Evolutionary conservation across 495 filamentous ascomycete genomes (phyloP).

Genomic region (Podospora australis): DNA sequence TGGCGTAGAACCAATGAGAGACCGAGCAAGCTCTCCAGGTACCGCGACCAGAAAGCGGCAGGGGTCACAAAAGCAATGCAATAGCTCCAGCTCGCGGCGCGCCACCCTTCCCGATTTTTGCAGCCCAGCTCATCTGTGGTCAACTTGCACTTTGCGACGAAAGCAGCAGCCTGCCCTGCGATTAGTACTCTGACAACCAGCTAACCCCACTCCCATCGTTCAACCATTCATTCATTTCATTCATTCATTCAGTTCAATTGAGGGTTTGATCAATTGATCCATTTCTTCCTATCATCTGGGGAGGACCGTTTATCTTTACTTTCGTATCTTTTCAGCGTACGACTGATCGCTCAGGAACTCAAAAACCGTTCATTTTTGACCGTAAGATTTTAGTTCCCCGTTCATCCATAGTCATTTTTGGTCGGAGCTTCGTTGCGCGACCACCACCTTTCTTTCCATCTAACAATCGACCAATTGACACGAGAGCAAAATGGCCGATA

Average conservation of each 20-base stretch:
- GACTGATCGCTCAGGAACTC: too few relatives aligned
- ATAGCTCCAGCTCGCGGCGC: not conserved
- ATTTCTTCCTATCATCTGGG: not conserved
- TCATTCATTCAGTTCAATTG: not conserved
- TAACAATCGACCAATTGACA: too few relatives aligned
- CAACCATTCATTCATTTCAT: not conserved
- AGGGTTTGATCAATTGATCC: not conserved
- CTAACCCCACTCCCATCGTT: not conserved
- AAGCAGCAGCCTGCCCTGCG: too few relatives aligned
- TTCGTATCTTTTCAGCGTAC: not conserved
- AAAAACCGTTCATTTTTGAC: too few relatives aligned
- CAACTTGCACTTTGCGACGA: not conserved
- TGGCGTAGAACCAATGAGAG: too few relatives aligned
- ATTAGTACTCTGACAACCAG: not conserved
- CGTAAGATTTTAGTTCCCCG: too few relatives aligned
- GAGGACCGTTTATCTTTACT: not conserved
- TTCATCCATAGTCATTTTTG: too few relatives aligned
- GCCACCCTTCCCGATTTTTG: not conserved
- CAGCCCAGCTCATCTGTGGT: not conserved
- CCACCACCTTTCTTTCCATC: not conserved
- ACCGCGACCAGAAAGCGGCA: too few relatives aligned
- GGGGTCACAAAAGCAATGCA: too few relatives aligned
- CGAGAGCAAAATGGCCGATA: constrained; percentile 30
- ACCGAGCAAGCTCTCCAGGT: too few relatives aligned
- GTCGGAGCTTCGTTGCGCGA: too few relatives aligned